These are phyloP conservation scores for Mycena belliarum DNA, from an alignment of 768 basidiomycete genomes.

Conservation along the genomic window DNA sequence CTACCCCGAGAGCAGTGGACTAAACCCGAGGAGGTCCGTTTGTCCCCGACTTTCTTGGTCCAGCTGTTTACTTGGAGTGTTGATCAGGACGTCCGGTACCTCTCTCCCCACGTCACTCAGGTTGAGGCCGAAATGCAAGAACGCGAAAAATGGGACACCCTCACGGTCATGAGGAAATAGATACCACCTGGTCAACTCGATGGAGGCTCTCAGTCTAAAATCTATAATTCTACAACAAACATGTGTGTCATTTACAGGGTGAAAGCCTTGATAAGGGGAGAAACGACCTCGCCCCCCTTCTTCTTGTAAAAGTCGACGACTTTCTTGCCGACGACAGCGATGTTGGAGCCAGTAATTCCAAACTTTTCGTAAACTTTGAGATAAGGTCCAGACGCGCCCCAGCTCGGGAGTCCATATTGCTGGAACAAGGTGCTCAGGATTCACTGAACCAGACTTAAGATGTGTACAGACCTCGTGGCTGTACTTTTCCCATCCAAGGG, in stretches of 20 bases:
- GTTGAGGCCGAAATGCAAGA: conserved; percentile 78
- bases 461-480: conserved; percentile 65
- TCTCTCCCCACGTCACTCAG: conserved; percentile 72
- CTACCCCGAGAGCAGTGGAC: conserved; percentile 85
- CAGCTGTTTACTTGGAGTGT: conserved; percentile 12
- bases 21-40: conserved; percentile 67
- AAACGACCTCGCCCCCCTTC: conserved; percentile 67
- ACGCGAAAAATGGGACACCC: conserved; percentile 77
- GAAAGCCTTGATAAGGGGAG: conserved; percentile 77
- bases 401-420: conserved; percentile 73
- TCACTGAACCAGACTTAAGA: neutral
- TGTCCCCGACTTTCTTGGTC: conserved; percentile 8
- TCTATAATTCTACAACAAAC: conserved; percentile 19
- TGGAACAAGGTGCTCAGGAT: conserved; percentile 27
- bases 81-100: conserved; percentile 84
- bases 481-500: conserved; percentile 87
- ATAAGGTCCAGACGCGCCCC: conserved; percentile 91
- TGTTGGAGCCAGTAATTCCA: conserved; percentile 77
- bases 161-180: conserved; percentile 64
- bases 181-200: too few species aligned
- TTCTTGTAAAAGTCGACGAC: conserved; percentile 85
- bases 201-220: conserved; percentile 11
- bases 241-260: conserved; percentile 27
- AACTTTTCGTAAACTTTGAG: conserved; percentile 91
- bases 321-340: conserved; percentile 83